Conservation (phyloP, 306 rosid species). For the Gleditsia sinensis region DNA sequence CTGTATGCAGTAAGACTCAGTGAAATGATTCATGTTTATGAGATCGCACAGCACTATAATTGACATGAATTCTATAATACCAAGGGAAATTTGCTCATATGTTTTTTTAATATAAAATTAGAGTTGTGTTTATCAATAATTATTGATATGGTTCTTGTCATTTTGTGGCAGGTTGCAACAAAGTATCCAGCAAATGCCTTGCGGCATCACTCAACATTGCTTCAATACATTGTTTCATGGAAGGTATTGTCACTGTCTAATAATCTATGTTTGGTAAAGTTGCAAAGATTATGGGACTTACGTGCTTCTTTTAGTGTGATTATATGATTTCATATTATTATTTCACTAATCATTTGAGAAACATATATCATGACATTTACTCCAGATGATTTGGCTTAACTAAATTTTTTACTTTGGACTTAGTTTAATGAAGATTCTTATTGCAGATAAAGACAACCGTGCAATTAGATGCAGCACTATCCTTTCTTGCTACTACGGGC, state of each 20-base stretch:
- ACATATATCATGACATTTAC: not conserved
- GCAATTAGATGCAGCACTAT: slow-evolving; percentile 81
- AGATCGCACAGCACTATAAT: not conserved
- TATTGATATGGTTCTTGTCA: not conserved
- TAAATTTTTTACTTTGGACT: not conserved
- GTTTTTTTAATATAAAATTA: not conserved
- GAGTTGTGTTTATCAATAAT: not conserved
- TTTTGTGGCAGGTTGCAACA: slow-evolving; percentile 56
- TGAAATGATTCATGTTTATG: not conserved
- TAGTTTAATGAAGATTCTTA: slow-evolving; percentile 23
- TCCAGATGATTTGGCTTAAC: not conserved
- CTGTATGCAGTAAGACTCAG: not conserved
- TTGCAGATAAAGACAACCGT: slow-evolving; percentile 80
- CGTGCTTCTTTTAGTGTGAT: not conserved
- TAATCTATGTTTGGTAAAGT: not conserved
- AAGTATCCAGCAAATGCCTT: slow-evolving; percentile 64
- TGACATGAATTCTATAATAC: not conserved
- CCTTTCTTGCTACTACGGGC: slow-evolving; percentile 56
- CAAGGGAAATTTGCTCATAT: not conserved
- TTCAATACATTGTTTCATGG: slow-evolving; percentile 48
- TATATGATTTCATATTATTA: not conserved
- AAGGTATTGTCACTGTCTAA: slow-evolving; percentile 37
- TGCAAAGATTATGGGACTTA: not conserved
- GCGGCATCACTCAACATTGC: slow-evolving; percentile 53
- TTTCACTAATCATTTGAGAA: not conserved